Conservation (phyloP, 179 eudicot species). For the Corrigiola litoralis region DNA sequence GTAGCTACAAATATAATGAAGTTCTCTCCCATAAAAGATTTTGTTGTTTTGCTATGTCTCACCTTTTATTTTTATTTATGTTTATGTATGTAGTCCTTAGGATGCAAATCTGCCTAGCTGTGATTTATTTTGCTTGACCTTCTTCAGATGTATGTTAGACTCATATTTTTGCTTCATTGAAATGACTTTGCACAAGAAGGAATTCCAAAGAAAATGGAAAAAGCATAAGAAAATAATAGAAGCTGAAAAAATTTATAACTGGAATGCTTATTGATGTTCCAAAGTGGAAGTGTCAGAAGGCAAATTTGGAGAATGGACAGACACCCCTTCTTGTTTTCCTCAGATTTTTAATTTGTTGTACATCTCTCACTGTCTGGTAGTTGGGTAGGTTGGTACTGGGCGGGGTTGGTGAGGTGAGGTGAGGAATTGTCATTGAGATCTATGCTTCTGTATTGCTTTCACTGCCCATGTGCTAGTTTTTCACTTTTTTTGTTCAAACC, state of each 20-base stretch:
- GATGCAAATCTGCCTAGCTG: neutral
- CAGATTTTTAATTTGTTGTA: neutral
- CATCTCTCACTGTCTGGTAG: constrained; percentile 17
- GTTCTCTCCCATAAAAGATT: neutral
- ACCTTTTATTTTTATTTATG: neutral
- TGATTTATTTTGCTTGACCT: neutral
- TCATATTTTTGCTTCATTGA: no score
- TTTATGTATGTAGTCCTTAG: neutral
- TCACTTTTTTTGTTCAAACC: neutral
- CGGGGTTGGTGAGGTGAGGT: no score
- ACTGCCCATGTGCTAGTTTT: constrained; percentile 15
- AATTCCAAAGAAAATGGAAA: no score
- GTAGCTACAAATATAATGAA: neutral
- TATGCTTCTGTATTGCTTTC: constrained; percentile 14
- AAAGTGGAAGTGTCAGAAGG: no score
- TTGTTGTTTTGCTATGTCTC: neutral
- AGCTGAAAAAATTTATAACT: no score
- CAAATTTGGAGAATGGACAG: neutral
- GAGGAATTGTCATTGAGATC: constrained; percentile 11
- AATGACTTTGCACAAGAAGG: no score
- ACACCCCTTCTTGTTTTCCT: no score
- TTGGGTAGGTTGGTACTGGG: constrained; percentile 27
- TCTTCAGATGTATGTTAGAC: no score
- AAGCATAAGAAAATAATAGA: no score
- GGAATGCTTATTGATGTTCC: no score